phyloP scores from a whole-genome alignment of 2,329 filamentous ascomycete genomes.

The Saccharata proteae region DNA sequence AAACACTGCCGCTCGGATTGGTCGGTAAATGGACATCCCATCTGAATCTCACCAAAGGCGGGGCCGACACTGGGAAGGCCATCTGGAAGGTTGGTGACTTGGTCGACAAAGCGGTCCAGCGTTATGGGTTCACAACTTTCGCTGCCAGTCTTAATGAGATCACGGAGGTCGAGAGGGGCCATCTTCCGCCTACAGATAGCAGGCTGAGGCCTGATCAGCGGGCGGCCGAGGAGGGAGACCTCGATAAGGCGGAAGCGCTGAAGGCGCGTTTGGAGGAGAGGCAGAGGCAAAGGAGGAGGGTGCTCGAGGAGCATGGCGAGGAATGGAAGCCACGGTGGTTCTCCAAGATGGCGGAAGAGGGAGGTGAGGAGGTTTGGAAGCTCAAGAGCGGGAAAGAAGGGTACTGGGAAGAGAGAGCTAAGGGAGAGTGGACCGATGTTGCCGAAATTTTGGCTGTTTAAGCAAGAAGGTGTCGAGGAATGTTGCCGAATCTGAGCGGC shows the following conservation, averaged over 20 bases:
- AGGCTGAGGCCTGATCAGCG: slow-evolving; percentile 79
- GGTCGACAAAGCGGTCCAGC: slow-evolving; percentile 64
- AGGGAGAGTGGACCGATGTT: slow-evolving; percentile 52
- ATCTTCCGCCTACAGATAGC: slow-evolving; percentile 70
- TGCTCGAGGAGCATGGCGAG: slow-evolving; percentile 64
- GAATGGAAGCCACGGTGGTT: slow-evolving; percentile 76
- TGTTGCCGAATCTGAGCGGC: no score
- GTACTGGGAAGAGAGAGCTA: slow-evolving; percentile 81
- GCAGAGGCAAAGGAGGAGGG: slow-evolving; percentile 62
- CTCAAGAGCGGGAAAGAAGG: slow-evolving; percentile 71
- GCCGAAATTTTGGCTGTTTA: slow-evolving; percentile 39
- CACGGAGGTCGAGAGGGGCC: slow-evolving; percentile 62
- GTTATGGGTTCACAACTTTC: slow-evolving; percentile 82
- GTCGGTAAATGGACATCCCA: slow-evolving; percentile 74
- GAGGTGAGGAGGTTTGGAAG: slow-evolving; percentile 39
- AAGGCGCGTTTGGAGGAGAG: slow-evolving; percentile 79
- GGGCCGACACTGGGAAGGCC: slow-evolving; percentile 47
- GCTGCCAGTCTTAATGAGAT: slow-evolving; percentile 80
- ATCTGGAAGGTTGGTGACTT: slow-evolving; percentile 71
- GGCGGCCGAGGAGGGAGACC: slow-evolving; percentile 65
- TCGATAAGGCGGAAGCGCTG: slow-evolving; percentile 71
- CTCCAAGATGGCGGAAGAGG: slow-evolving; percentile 43
- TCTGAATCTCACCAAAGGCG: slow-evolving; percentile 54
- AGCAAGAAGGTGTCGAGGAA: no score
- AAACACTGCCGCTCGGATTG: slow-evolving; percentile 54